Evolutionary conservation across 1,284 basidiomycete species (phyloP).

Genomic region (Pseudomicrostroma phylloplanum): DNA sequence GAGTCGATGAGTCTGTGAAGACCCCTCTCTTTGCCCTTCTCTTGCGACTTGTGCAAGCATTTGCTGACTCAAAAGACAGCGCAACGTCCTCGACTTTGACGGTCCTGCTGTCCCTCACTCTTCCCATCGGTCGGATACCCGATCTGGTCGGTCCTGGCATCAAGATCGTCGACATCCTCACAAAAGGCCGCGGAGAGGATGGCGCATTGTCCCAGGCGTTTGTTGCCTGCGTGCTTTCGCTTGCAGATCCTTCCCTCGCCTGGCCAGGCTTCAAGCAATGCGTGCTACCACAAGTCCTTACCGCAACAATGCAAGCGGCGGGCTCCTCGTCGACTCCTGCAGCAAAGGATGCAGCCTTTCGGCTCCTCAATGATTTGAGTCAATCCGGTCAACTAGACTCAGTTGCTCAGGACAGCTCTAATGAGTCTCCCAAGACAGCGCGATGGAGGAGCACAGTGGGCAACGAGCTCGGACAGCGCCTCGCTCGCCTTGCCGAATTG

Average conservation of each 20-base stretch:
- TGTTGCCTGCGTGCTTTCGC: slow-evolving; percentile 30
- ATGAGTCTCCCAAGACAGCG: slow-evolving; percentile 19
- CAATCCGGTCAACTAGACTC: slow-evolving; percentile 21
- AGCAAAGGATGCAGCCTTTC: slow-evolving; percentile 10
- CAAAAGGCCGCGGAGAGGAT: slow-evolving; percentile 14
- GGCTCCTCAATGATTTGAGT: slow-evolving; percentile 21
- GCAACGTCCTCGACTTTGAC: slow-evolving; percentile 15
- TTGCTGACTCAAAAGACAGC: neutral
- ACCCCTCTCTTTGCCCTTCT: slow-evolving; percentile 30
- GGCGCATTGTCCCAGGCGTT: slow-evolving; percentile 29
- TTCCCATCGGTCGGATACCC: slow-evolving; percentile 43
- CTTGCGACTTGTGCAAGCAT: slow-evolving; percentile 15
- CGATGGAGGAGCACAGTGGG: slow-evolving; percentile 28
- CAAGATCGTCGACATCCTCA: slow-evolving; percentile 33
- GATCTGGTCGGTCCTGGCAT: slow-evolving; percentile 41
- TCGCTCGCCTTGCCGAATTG: neutral
- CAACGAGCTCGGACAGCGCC: slow-evolving; percentile 20
- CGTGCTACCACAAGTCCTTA: slow-evolving; percentile 36
- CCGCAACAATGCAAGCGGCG: slow-evolving; percentile 24
- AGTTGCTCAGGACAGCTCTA: slow-evolving; percentile 11
- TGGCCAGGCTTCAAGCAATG: slow-evolving; percentile 45
- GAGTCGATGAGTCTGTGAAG: slow-evolving; percentile 28
- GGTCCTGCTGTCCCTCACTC: slow-evolving; percentile 26
- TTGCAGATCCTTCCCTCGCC: slow-evolving; percentile 26
- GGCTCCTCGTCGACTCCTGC: slow-evolving; percentile 35